phyloP scores from a whole-genome alignment of 805 yeast genomes.

The Maudiozyma serrabonitensis region DNA sequence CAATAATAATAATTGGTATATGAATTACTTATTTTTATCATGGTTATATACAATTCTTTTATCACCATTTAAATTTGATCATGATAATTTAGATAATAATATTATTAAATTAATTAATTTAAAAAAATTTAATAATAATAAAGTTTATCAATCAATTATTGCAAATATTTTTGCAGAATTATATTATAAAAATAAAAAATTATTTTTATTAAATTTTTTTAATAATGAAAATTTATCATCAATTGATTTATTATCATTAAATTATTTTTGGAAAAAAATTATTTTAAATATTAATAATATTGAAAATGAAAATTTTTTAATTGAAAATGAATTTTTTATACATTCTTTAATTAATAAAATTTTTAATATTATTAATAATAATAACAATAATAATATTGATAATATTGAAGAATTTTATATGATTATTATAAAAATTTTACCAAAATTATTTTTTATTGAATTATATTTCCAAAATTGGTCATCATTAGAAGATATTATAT shows the following conservation, averaged over 20 bases:
- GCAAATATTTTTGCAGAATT: constrained; percentile 26
- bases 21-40: constrained; percentile 41
- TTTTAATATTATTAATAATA: neutral
- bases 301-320: neutral
- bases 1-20: constrained; percentile 34
- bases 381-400: neutral
- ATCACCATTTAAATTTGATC: constrained; percentile 60
- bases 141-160: constrained; percentile 30
- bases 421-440: constrained; percentile 11
- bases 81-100: constrained; percentile 28
- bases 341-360: neutral
- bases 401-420: neutral
- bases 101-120: constrained; percentile 20
- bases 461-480: constrained; percentile 27
- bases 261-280: constrained; percentile 10
- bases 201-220: constrained; percentile 4
- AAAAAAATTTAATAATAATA: constrained; percentile 33
- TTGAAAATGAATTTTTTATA: neutral
- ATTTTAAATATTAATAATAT: neutral
- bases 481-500: constrained; percentile 39
- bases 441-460: constrained; percentile 19
- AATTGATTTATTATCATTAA: constrained; percentile 12
- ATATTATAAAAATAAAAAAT: constrained; percentile 19
- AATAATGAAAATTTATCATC: neutral
- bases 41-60: constrained; percentile 66